These are phyloP conservation scores for Pseudocercospora fuligena DNA, from an alignment of 2,329 filamentous ascomycete species.

Conservation along the genomic window DNA sequence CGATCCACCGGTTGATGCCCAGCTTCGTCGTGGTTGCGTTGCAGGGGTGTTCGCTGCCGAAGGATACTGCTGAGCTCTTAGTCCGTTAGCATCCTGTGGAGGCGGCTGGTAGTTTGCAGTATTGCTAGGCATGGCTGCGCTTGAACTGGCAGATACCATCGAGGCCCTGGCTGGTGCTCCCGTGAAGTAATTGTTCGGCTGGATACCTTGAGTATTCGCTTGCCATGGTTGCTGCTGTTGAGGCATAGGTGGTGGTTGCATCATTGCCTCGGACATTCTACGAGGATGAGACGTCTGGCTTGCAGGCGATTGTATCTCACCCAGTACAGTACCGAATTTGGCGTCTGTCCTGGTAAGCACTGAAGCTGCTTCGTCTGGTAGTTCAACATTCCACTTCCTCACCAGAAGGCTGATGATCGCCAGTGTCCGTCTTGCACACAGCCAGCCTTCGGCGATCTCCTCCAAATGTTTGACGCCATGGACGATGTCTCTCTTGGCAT, in stretches of 20 bases:
- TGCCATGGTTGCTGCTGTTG: conserved; percentile 22
- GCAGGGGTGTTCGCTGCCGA: conserved; percentile 30
- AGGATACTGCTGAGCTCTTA: conserved; percentile 34
- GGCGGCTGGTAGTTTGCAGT: conserved; percentile 27
- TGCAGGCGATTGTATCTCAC: conserved; percentile 61
- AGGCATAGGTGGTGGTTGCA: conserved; percentile 13
- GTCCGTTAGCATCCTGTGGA: conserved; percentile 30
- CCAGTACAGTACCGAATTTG: conserved; percentile 74
- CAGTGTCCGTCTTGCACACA: conserved; percentile 82
- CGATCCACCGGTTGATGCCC: conserved; percentile 17
- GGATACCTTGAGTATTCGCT: background rate
- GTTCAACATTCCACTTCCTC: conserved; percentile 84
- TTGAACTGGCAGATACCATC: conserved; percentile 2
- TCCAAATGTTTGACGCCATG: conserved; percentile 91
- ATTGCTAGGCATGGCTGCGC: conserved; percentile 20
- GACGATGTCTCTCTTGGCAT: conserved; percentile 83
- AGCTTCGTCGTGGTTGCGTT: conserved; percentile 16
- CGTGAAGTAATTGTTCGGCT: conserved; percentile 1
- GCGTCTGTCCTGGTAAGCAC: conserved; percentile 79
- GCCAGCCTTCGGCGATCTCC: conserved; percentile 94
- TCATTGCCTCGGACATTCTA: conserved; percentile 19
- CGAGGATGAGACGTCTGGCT: conserved; percentile 17
- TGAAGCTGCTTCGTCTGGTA: conserved; percentile 79
- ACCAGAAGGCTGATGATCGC: conserved; percentile 83
- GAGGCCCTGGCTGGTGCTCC: background rate